Evolutionary conservation across 2,329 filamentous ascomycete species (phyloP), one percentile per base, ranked within the genome.

Genomic region (Scolecobasidium constrictum): DNA sequence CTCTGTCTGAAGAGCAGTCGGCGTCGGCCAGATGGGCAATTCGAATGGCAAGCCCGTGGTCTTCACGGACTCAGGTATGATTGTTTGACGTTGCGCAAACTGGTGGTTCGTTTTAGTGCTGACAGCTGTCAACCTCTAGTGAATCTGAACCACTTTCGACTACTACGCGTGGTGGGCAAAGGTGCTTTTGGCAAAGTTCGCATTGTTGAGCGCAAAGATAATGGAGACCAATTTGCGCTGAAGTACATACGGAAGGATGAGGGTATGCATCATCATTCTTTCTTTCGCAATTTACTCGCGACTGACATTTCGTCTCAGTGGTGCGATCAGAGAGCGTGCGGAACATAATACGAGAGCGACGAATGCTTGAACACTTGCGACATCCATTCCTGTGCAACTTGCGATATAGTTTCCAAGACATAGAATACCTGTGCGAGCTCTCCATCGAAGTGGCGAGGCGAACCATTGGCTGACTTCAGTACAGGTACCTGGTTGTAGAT

Each of bases 171-270:
- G 49, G 92, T 98, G 53, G 92, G 92, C 51, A 93, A 94, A 64
- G 92, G 92, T 56, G 92, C 92, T 45, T 98, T 98, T 69, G 92
- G 92, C 56, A 98, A 98, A 67, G 92, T 98, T 48, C 83, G 92
- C 56, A 98, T 98, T 52, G 92, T 98, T 58, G 92, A 98, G 72
- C 79, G 88, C 52, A 96, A 96, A 66, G 92, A 98, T 60, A 94
- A 87, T 2, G 82, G 81, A 44, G 67, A 96, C 55, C 90, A 88
- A 3, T 98, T 98, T 64, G 92, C 92, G 35, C 73, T 98, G 50
- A 98, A 98, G 65, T 96, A 96, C 63, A 96, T 96, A 50, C 81
- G 88, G 52, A 96, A 95, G 75, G 90, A 96, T 83, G 90, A 96
- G 77, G 85, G 87, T 88, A n/a, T 31, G 26, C 35, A 22, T 23